Evolutionary conservation across 108 stramenopile species (phyloP).

Genomic region (Cylindrotheca fusiformis): DNA sequence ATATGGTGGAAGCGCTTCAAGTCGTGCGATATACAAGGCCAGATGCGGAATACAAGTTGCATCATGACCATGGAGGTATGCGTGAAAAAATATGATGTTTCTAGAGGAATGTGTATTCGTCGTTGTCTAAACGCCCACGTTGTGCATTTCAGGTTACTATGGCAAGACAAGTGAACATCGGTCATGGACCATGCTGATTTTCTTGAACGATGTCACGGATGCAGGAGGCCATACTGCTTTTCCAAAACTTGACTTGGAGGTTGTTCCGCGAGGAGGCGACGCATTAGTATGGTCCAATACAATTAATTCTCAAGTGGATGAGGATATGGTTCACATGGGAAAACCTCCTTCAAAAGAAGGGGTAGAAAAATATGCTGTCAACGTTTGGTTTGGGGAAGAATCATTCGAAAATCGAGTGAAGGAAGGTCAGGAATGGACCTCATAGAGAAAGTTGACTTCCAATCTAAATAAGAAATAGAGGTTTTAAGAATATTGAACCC

Average conservation of each 20-base stretch:
- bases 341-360: slow-evolving; percentile 15
- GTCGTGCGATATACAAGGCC: slow-evolving; percentile 22
- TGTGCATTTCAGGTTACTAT: slow-evolving; percentile 11
- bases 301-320: slow-evolving; percentile 5
- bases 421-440: slow-evolving; percentile 1
- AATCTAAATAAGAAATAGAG: no score
- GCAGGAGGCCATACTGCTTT: slow-evolving; percentile 19
- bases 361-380: slow-evolving; percentile 29
- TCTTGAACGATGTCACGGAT: slow-evolving; percentile 12
- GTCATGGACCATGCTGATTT: slow-evolving; percentile 23
- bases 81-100: neutral
- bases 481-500: no score
- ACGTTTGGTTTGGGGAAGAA: slow-evolving; percentile 28
- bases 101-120: no score
- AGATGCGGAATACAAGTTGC: slow-evolving; percentile 12
- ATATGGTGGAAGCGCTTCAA: slow-evolving; percentile 21
- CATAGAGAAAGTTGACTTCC: no score
- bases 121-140: no score
- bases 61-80: slow-evolving; percentile 29
- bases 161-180: slow-evolving; percentile 20
- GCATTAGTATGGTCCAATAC: slow-evolving; percentile 28
- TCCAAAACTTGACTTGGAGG: slow-evolving; percentile 14
- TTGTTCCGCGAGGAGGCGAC: slow-evolving; percentile 22
- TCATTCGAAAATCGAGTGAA: slow-evolving; percentile 6
- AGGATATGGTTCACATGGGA: slow-evolving; percentile 17